phyloP scores from a whole-genome alignment of 495 filamentous ascomycete genomes.

The Podospora comata region DNA sequence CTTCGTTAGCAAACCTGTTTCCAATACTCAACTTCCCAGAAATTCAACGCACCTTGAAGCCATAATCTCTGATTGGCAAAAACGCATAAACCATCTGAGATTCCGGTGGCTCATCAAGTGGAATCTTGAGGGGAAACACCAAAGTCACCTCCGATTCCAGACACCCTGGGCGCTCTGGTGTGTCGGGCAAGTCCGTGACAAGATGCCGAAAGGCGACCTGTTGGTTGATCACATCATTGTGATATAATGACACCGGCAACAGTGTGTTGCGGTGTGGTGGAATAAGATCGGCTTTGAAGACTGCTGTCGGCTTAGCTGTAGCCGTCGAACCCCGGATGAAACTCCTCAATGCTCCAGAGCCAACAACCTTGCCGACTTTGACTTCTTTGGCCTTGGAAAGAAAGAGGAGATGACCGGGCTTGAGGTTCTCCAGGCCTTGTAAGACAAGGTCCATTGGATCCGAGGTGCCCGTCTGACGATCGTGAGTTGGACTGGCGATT shows the following conservation, averaged over 20 bases:
- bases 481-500: background rate
- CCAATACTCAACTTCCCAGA: background rate
- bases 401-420: background rate
- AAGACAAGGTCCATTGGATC: background rate
- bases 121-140: background rate
- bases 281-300: background rate
- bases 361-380: background rate
- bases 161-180: background rate
- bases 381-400: background rate
- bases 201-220: background rate
- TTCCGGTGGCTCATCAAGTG: background rate
- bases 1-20: background rate
- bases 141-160: background rate
- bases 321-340: background rate
- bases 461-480: background rate
- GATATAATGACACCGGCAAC: background rate
- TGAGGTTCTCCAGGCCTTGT: background rate
- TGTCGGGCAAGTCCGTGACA: background rate
- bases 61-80: constrained; percentile 3
- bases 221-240: background rate
- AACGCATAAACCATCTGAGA: background rate
- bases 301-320: background rate
- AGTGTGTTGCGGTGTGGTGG: background rate
- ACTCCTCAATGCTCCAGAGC: background rate
- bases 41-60: background rate